Conservation (phyloP, 257 asterid species). For the Sherardia arvensis region DNA sequence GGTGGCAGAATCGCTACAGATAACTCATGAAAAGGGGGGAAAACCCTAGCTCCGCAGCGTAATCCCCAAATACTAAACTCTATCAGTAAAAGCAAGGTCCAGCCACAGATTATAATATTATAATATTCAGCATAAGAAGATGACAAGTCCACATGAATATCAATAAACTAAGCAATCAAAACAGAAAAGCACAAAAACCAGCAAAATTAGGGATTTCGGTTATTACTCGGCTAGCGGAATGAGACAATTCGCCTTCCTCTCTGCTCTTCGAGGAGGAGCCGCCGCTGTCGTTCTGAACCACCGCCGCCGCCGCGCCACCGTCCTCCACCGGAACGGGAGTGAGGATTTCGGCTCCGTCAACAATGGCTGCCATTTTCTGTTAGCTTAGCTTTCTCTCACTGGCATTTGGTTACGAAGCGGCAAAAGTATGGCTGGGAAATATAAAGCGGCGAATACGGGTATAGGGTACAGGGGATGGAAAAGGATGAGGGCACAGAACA, state of each 20-base stretch:
- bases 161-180: background rate
- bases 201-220: background rate
- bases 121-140: background rate
- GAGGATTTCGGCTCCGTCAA: background rate
- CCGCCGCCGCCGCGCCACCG: slow-evolving; percentile 1
- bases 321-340: background rate
- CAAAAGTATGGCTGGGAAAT: background rate
- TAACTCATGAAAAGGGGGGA: background rate
- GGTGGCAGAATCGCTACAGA: background rate
- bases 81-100: background rate
- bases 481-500: background rate
- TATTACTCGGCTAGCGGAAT: slow-evolving; percentile 18
- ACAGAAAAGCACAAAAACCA: background rate
- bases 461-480: background rate
- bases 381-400: background rate
- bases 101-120: background rate
- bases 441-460: background rate
- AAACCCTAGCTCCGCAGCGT: background rate
- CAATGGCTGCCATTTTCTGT: background rate
- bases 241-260: slow-evolving; percentile 42
- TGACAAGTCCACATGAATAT: background rate
- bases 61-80: background rate
- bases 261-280: slow-evolving; percentile 14
- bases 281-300: background rate
- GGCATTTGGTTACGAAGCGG: background rate